Base-by-base conservation (phyloP, 2,329 filamentous ascomycete genomes). In the Lasiodiplodia hormozganensis region DNA sequence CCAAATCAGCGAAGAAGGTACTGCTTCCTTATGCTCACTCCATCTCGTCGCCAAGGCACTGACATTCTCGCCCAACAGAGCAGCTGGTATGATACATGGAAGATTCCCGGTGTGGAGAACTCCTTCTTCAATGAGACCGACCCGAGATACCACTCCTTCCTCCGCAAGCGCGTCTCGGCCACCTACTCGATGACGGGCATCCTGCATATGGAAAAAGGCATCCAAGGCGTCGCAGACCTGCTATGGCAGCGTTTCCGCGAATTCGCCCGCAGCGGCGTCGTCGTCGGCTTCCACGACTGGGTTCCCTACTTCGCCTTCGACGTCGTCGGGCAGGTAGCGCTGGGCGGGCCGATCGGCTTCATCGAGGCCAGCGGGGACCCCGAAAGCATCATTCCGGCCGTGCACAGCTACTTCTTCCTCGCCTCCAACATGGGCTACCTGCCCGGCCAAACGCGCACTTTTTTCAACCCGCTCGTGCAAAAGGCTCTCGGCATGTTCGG, bases 261-360 rank as follows among this genome's bases (percentile, higher is more conserved):
- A 0, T 71, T 90, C 23, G 85, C 82, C 2, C 86, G 85, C 1
- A 84, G 81, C 64, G 74, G 87, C 7, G 81, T 82, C 58, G 86
- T 85, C 4, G 62, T 90, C 1, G 81, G 82, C 43, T 69, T 86
- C 2, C 12, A 14, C 38, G 7, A 47, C 23, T 49, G 57, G 40
- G 40, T 25, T 0, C 16, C 23, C 7, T 62, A 11, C 25, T 49
- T 49, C 25, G 40, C 38, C 23, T 49, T 49, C 25, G 40, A 62
- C 40, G 40, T 62, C 4, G 57, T 62, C 21, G 40, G 57, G 16
- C 23, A 62, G 23, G 8, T 62, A 2, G 57, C 57, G 23, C 57
- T 62, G 6, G 57, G 57, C 16, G 57, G 23, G 7, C 23, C 57
- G 14, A n/a, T 62, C 16, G 57, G 57, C 23, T 21, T 62, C 40